A percentile compares a stretch with the other conserved stretches of the same genome.
Conservation (phyloP, 257 asterid species). For the Rubia yunnanensis region DNA sequence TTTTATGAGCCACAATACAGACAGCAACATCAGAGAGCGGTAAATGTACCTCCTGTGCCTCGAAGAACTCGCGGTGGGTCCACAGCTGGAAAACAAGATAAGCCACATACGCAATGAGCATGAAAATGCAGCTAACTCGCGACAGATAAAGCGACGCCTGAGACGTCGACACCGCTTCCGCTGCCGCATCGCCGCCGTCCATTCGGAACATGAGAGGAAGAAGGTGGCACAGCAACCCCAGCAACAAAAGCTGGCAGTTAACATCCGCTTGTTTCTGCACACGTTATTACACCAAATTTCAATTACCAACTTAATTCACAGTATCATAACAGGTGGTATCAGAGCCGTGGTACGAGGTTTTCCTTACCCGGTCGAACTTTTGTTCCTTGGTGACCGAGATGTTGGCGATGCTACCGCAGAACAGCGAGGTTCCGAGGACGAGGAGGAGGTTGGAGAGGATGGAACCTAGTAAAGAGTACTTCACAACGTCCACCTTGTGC, state of each 20-base stretch:
- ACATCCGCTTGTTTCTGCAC: conserved; percentile 85
- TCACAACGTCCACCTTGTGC: conserved; percentile 73
- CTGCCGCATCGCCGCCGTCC: conserved; percentile 20
- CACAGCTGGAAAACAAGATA: conserved; percentile 72
- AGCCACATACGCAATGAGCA: conserved; percentile 68
- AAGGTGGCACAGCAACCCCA: conserved; percentile 68
- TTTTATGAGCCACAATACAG: too few species aligned
- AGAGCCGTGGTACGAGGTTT: not conserved
- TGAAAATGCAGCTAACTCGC: conserved; percentile 59
- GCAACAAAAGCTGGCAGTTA: conserved; percentile 49
- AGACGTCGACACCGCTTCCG: conserved; percentile 18
- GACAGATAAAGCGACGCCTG: conserved; percentile 42
- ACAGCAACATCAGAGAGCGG: not conserved
- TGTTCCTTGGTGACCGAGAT: conserved; percentile 32
- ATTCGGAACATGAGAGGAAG: conserved; percentile 54
- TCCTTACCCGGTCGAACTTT: conserved; percentile 57
- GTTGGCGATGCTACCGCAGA: conserved; percentile 90
- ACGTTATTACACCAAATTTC: not conserved
- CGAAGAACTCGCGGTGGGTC: conserved; percentile 71
- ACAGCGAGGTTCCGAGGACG: conserved; percentile 86
- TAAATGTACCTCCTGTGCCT: conserved; percentile 37
- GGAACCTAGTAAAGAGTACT: conserved; percentile 80
- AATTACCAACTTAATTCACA: not conserved
- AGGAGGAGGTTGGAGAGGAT: conserved; percentile 84
- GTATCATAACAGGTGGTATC: too few species aligned